A percentile compares a stretch with the other conserved stretches of the same genome.
Evolutionary conservation across 352 stramenopile species (phyloP).

Genomic region (Saprolegnia parasitica): DNA sequence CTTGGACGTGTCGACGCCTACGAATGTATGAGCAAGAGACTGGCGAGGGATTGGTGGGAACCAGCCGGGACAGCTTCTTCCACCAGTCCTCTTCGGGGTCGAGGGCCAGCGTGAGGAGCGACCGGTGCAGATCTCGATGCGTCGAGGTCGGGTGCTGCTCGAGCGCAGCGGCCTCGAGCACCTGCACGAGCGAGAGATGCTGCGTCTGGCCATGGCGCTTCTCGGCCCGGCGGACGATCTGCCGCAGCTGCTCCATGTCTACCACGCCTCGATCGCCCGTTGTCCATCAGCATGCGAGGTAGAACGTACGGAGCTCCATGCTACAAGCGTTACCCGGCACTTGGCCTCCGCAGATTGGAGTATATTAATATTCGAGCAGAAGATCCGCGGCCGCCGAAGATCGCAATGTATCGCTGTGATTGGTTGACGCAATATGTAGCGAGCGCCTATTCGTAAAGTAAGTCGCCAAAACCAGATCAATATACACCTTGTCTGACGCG

Average conservation of each 20-base stretch:
- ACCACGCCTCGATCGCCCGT: neutral
- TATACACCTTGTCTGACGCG: too few relatives aligned
- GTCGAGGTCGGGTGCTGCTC: neutral
- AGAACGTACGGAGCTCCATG: neutral
- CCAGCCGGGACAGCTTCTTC: neutral
- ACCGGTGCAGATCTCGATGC: neutral
- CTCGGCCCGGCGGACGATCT: neutral
- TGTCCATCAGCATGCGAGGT: neutral
- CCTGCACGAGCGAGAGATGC: neutral
- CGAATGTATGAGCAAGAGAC: too few relatives aligned
- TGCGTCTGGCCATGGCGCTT: neutral
- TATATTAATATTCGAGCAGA: neutral
- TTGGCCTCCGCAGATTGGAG: neutral
- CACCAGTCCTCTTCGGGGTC: neutral
- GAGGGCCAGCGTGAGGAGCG: neutral
- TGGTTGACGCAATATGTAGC: too few relatives aligned
- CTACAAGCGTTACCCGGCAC: neutral
- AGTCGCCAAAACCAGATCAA: too few relatives aligned
- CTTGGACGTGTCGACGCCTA: too few relatives aligned
- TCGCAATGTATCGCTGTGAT: neutral
- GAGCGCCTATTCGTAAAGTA: too few relatives aligned
- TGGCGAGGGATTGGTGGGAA: neutral
- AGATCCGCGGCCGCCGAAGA: neutral
- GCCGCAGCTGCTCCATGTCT: neutral
- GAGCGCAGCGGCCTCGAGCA: neutral